Conservation (phyloP, 2,329 filamentous ascomycete species). For the Talaromyces albobiverticillius region DNA sequence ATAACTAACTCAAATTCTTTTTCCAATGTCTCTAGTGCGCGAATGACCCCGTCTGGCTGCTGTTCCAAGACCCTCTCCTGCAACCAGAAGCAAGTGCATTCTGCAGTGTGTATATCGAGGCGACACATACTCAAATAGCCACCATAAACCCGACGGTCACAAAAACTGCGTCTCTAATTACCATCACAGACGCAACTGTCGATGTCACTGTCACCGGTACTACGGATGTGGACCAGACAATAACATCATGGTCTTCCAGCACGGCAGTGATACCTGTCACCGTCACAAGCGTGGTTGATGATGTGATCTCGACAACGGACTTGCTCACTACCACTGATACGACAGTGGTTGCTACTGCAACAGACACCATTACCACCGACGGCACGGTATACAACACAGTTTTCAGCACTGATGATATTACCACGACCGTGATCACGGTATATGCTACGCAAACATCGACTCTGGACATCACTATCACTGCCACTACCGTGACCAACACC, state of each 20-base stretch:
- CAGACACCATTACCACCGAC: background rate
- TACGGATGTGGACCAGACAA: too few relatives aligned
- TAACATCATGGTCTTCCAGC: too few relatives aligned
- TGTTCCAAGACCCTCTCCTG: background rate
- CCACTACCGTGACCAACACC: background rate
- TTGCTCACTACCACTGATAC: too few relatives aligned
- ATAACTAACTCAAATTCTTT: too few relatives aligned
- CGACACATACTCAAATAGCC: background rate
- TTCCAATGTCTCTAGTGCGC: background rate
- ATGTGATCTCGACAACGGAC: too few relatives aligned
- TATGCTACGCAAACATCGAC: too few relatives aligned
- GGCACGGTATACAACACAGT: too few relatives aligned
- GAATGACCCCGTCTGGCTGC: background rate
- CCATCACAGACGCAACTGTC: background rate
- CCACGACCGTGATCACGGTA: too few relatives aligned
- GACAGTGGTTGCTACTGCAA: background rate
- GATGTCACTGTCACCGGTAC: too few relatives aligned
- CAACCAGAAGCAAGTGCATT: background rate
- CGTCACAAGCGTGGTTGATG: too few relatives aligned
- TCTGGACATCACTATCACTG: background rate
- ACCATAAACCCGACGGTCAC: background rate
- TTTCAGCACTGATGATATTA: too few relatives aligned
- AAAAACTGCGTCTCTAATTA: background rate
- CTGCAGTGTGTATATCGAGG: background rate
- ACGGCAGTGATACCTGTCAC: too few relatives aligned